Conservation (phyloP, 495 filamentous ascomycete species). For the Lasiosphaeris hirsuta region DNA sequence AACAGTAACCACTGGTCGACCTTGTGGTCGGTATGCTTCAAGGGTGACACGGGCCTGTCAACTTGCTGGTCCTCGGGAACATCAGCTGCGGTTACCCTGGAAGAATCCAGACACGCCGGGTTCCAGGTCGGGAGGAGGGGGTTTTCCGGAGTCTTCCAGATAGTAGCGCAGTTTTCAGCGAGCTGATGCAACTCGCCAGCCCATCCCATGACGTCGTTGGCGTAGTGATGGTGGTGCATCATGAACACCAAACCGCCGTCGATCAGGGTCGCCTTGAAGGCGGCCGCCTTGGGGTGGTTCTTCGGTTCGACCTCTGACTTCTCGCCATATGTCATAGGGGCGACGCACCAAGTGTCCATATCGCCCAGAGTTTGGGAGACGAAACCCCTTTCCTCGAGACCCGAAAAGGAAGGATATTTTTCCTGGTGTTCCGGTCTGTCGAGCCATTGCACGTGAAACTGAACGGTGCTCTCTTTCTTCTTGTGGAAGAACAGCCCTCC, state of each 20-base stretch:
- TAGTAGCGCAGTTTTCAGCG: slow-evolving; percentile 43
- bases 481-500: slow-evolving; percentile 41
- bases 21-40: slow-evolving; percentile 30
- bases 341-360: slow-evolving; percentile 30
- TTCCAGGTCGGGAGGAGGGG: slow-evolving; percentile 33
- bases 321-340: slow-evolving; percentile 40
- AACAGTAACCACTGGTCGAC: slow-evolving; percentile 30
- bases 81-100: background rate
- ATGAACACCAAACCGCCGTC: slow-evolving; percentile 41
- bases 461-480: slow-evolving; percentile 38
- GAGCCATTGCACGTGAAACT: slow-evolving; percentile 39
- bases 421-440: slow-evolving; percentile 33
- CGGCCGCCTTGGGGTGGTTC: slow-evolving; percentile 31
- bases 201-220: slow-evolving; percentile 45
- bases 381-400: slow-evolving; percentile 30
- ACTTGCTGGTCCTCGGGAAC: background rate
- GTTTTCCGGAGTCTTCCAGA: slow-evolving; percentile 23
- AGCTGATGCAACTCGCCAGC: slow-evolving; percentile 37
- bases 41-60: background rate
- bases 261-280: slow-evolving; percentile 43
- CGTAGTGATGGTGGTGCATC: slow-evolving; percentile 44
- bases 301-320: slow-evolving; percentile 38
- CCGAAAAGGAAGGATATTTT: slow-evolving; percentile 27
- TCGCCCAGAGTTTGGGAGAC: slow-evolving; percentile 28
- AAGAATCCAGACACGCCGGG: slow-evolving; percentile 18